These are phyloP conservation scores for Tremellales sp. DNA, from an alignment of 1,284 basidiomycete genomes.

Conservation along the genomic window DNA sequence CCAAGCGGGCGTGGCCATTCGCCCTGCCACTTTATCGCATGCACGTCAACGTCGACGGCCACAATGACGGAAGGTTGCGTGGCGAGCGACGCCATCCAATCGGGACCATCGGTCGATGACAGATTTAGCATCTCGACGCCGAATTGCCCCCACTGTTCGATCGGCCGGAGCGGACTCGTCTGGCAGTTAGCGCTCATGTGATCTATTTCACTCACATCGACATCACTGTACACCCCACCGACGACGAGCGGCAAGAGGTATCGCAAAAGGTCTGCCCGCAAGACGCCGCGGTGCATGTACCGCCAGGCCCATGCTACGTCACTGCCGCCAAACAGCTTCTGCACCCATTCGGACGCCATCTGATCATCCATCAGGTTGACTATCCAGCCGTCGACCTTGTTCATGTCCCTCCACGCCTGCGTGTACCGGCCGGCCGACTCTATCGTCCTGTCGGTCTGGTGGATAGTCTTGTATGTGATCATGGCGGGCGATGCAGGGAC, in stretches of 20 bases:
- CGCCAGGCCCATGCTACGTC: slow-evolving; percentile 43
- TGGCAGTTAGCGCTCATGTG: slow-evolving; percentile 7
- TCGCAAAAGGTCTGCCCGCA: slow-evolving; percentile 48
- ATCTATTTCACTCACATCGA: slow-evolving; percentile 32
- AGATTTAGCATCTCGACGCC: slow-evolving; percentile 30
- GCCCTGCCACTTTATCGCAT: slow-evolving; percentile 26
- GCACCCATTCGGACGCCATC: slow-evolving; percentile 37
- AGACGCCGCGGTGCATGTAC: slow-evolving; percentile 40
- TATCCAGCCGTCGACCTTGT: slow-evolving; percentile 34
- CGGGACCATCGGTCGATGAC: slow-evolving; percentile 26
- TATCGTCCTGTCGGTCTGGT: slow-evolving; percentile 38
- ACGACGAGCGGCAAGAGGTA: slow-evolving; percentile 48
- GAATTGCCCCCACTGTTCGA: slow-evolving; percentile 39
- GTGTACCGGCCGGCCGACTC: slow-evolving; percentile 12
- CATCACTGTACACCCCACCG: slow-evolving; percentile 49
- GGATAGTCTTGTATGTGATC: slow-evolving; percentile 33
- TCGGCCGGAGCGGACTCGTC: slow-evolving; percentile 34
- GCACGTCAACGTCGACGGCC: slow-evolving; percentile 49
- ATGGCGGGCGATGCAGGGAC: slow-evolving; percentile 16
- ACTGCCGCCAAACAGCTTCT: slow-evolving; percentile 24
- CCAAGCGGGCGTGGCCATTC: slow-evolving; percentile 42
- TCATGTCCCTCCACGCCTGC: slow-evolving; percentile 25
- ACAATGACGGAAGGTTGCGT: slow-evolving; percentile 42
- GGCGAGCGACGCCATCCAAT: slow-evolving; percentile 19
- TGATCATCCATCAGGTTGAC: slow-evolving; percentile 43